These are phyloP conservation scores for Tolypocladium nubicola DNA, from an alignment of 2,329 filamentous ascomycete species.

Conservation along the genomic window DNA sequence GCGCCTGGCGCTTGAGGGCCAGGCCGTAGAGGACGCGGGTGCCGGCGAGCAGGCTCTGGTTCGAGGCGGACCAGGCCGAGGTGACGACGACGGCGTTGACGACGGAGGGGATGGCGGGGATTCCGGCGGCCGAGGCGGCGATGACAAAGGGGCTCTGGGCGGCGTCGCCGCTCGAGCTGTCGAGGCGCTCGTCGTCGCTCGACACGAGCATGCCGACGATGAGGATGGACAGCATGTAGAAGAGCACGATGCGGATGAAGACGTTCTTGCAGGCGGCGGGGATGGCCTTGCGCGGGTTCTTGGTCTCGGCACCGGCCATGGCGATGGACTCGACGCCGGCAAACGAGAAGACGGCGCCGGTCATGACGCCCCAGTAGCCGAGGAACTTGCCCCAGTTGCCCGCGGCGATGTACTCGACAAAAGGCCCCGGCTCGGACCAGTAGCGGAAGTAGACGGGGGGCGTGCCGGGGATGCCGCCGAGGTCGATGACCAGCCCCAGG, in stretches of 20 bases:
- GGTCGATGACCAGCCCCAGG: conserved; percentile 50
- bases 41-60: conserved; percentile 53
- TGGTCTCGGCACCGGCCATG: conserved; percentile 50
- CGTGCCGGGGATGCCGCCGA: conserved; percentile 49
- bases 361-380: conserved; percentile 53
- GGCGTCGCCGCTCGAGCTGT: conserved; percentile 32
- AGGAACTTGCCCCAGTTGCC: conserved; percentile 53
- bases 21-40: conserved; percentile 61
- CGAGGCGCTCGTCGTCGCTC: conserved; percentile 43
- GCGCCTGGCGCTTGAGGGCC: conserved; percentile 55
- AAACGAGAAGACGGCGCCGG: conserved; percentile 57
- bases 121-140: conserved; percentile 56
- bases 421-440: conserved; percentile 59
- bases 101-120: conserved; percentile 56
- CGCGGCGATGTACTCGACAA: conserved; percentile 52
- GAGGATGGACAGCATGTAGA: conserved; percentile 57
- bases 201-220: conserved; percentile 60
- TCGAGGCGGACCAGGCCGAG: conserved; percentile 51
- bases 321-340: conserved; percentile 54
- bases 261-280: conserved; percentile 45
- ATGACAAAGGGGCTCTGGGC: conserved; percentile 58
- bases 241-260: conserved; percentile 46
- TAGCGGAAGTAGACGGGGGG: conserved; percentile 55
- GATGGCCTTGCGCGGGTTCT: conserved; percentile 41
- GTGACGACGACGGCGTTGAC: conserved; percentile 71